Evolutionary conservation across 2,329 filamentous ascomycete species (phyloP), one percentile per base, ranked within the genome.

Genomic region (Apiospora sp.): DNA sequence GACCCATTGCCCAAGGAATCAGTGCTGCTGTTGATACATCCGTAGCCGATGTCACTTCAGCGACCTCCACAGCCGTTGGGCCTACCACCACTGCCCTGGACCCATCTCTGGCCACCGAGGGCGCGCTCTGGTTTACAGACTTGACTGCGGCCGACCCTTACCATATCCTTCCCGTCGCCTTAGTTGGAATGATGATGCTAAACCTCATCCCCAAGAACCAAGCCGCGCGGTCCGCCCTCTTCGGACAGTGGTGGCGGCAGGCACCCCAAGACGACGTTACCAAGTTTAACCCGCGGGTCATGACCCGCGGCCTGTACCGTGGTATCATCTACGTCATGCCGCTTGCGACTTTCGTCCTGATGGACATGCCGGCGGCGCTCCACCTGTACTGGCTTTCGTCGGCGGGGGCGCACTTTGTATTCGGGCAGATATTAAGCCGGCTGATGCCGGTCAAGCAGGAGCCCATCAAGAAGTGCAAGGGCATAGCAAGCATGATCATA

Each of bases 41-140:
- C 54, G 10, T 68, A 7, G 10, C 41, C 67, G 24, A 68, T 2
- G 6, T 69, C 0, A 13, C 48, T 4, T 46, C 70, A 14, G n/a
- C n/a, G 16, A 46, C 30, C 1, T 73, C 73, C 19, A 10, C 71
- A 1, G 48, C 71, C 13, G 73, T 73, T 30, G 37, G 71, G 54
- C 71, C 72, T 10, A 54, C 68, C 6, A 67, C 48, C 6, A n/a
- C 73, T 43, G 69, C 72, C n/a, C 73, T 75, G 19, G 82, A 87
- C 61, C 79, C 83, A 3, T 82, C 83, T 0, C 76, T 91, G n/a
- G 77, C 82, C 0, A 82, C 85, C 0, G 88, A 86, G 6, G 88
- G 89, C 37, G 84, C 83, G 54, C 81, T 90, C 22, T 90, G 89
- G 88, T 89, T 90, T 76, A 81, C 84, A 2, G 86, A 91, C 75